A percentile compares a stretch with the other conserved stretches of the same genome.
These are phyloP conservation scores for Tetraselmis striata DNA, from an alignment of 139 green algal genomes.

Conservation along the genomic window DNA sequence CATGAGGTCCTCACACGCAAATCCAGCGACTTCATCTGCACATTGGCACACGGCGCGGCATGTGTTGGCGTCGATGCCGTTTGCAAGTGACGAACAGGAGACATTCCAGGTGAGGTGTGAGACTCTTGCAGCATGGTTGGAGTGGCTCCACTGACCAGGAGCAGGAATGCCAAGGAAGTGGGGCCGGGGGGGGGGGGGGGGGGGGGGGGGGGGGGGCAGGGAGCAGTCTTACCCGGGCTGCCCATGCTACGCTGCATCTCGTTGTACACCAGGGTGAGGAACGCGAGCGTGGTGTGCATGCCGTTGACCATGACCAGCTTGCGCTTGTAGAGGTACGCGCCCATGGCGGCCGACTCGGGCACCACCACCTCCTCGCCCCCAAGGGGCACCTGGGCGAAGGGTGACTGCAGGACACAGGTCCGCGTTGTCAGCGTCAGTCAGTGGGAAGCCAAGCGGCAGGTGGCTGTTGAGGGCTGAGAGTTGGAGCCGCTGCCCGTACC, in stretches of 20 bases:
- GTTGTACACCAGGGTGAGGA: constrained; percentile 3
- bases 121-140: too few species aligned
- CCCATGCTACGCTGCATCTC: constrained; percentile 1
- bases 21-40: background rate
- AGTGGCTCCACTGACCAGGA: too few species aligned
- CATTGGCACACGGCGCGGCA: too few species aligned
- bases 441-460: too few species aligned
- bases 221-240: background rate
- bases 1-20: background rate
- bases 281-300: constrained; percentile 9
- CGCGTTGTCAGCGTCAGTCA: too few species aligned
- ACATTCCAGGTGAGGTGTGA: too few species aligned
- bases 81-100: background rate
- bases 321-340: constrained; percentile 2
- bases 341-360: background rate
- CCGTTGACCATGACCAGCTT: constrained; percentile 10
- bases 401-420: too few species aligned
- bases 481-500: background rate
- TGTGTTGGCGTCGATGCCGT: too few species aligned
- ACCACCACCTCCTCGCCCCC: background rate
- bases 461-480: too few species aligned
- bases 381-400: background rate
- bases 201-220: background rate
- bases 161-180: constrained; percentile 1
- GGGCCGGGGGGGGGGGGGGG: background rate